Evolutionary conservation across 2,329 filamentous ascomycete genomes (phyloP), one percentile per base, ranked within the genome.

Genomic region (Microsporum audouinii): DNA sequence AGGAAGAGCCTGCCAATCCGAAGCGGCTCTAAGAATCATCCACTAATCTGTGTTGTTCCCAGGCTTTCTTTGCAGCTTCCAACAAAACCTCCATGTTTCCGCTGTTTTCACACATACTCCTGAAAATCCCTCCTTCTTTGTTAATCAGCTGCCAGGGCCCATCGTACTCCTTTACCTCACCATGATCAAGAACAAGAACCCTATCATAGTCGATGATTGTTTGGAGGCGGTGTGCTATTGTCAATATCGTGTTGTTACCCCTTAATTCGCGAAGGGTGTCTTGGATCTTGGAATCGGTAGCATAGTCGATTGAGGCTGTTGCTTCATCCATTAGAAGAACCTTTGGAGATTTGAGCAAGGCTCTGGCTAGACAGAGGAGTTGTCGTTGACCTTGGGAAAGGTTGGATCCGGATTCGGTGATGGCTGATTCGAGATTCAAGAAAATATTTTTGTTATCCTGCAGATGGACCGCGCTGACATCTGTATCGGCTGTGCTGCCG

Each of bases 311-410:
- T 0, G 89, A 95, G 0, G 94, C 94, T 0, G 94, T 99, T 0
- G 94, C 94, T 78, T 99, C 94, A 74, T 99, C 94, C 94, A 99
- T 97, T 70, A 99, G 87, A n/a, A 99, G 80, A 1, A 99, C 91
- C 65, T 88, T 91, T 0, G 94, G 91, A 38, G 84, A 84, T 76
- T 95, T 96, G 65, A 99, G 86, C 66, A 99, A 84, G 0, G 94
- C 94, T 60, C 94, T 87, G 0, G 92, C 94, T 7, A 99, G 84
- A 71, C 94, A 99, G 61, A 99, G 80, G 7, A 99, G 86, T 74
- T 99, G 94, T 5, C 94, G 86, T 73, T 99, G 94, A 55, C 94
- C 94, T 74, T 99, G 94, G 0, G 92, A 97, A 8, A 99, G 81
- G 70, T 99, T 99, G 64, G 87, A 88, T 56, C 94, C 94, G 0